Evolutionary conservation across 1,139 yeast species (phyloP), one percentile per base, ranked within the genome.

Genomic region (Lodderomyces oxycetoniae): DNA sequence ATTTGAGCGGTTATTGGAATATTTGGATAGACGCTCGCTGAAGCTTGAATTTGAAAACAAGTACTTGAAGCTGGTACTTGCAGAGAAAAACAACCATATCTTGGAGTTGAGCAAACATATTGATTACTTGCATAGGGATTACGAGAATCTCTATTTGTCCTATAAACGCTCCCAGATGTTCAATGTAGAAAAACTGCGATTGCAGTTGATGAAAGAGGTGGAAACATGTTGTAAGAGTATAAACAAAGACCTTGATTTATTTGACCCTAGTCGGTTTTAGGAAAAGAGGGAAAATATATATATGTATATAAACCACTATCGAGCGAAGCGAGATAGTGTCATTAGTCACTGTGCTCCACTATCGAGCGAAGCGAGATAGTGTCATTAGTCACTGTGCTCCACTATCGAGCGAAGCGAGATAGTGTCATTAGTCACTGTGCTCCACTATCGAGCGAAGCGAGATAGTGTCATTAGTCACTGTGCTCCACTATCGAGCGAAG

Each of bases 41-140:
- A 53, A 51, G 35, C 44, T 54, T 21, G 51, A 52, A 31, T 67
- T 67, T 44, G 69, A 67, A 38, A 64, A 63, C 38, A 54, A 51
- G 35, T 65, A 51, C 38, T 46, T 67, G 35, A 50, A 44, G 35
- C 38, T 41, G 10, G 44, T 49, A 24, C 39, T 44, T 8, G 41
- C 43, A 9, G 41, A 45, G n/a, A 52, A 49, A 31, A 47, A 48
- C 19, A 44, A 48, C 4, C 57, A 55, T 37, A 46, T 51, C 13
- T 36, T 36, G 1, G 71, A 65, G 37, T 38, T 64, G 15, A 47
- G 42, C 14, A 44, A 40, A 14, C 65, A 63, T 39, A 50, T 56
- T 22, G 51, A 49, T 12, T 63, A 58, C 39, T 26, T 42, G 22
- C 35, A 27, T 23, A 23, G 16, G 2, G 35, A 41, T n/a, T 31